A percentile compares a stretch with the other conserved stretches of the same genome.
phyloP scores from a whole-genome alignment of 371 early-diverging fungal genomes.

The Mucor racemosus region DNA sequence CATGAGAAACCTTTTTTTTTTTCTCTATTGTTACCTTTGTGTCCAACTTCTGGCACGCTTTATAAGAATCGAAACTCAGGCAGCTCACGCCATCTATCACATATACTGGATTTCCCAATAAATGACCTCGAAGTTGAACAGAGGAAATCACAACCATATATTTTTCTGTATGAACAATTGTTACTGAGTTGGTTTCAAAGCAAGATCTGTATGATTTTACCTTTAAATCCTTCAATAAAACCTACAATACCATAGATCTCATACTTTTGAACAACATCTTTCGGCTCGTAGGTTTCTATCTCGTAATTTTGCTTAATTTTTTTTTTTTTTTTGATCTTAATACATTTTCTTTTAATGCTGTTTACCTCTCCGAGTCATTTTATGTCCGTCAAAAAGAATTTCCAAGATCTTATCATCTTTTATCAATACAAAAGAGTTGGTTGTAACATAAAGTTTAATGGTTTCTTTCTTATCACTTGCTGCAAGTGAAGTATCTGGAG shows the following conservation, averaged over 20 bases:
- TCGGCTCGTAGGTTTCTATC: slow-evolving; percentile 27
- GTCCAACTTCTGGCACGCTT: slow-evolving; percentile 35
- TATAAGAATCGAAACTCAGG: slow-evolving; percentile 40
- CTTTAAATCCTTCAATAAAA: slow-evolving; percentile 42
- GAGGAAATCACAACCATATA: slow-evolving; percentile 53
- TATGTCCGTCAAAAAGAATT: slow-evolving; percentile 33
- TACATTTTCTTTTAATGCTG: not conserved
- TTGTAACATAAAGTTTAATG: slow-evolving; percentile 29
- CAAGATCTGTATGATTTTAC: slow-evolving; percentile 17
- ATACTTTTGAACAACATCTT: slow-evolving; percentile 27
- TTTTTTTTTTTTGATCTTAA: not conserved
- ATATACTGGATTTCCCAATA: slow-evolving; percentile 50
- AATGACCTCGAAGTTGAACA: slow-evolving; percentile 46
- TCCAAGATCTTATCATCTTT: slow-evolving; percentile 26
- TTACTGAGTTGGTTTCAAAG: too few relatives aligned
- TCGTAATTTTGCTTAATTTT: not conserved
- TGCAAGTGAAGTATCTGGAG: not conserved
- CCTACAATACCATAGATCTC: slow-evolving; percentile 48
- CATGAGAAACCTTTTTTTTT: not conserved
- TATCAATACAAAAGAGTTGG: slow-evolving; percentile 30
- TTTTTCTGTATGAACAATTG: slow-evolving; percentile 22
- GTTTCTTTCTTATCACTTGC: slow-evolving; percentile 18
- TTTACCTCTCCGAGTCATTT: slow-evolving; percentile 33
- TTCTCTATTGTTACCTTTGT: slow-evolving; percentile 10
- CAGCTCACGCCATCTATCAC: slow-evolving; percentile 53